Evolutionary conservation across 345 rosid genomes (phyloP).

Genomic region (Aethionema arabicum): DNA sequence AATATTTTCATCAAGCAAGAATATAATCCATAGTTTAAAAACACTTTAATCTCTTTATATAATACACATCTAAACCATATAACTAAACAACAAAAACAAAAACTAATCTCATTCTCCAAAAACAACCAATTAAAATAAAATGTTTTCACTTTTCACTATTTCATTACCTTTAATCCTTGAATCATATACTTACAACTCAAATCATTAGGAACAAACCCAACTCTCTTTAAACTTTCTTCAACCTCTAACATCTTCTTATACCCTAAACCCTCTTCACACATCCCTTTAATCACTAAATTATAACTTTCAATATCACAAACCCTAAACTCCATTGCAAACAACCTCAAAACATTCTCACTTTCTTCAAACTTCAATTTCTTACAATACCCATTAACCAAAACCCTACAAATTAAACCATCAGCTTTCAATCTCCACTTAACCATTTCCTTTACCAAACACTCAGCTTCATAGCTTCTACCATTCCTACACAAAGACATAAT

Average conservation of each 20-base stretch:
- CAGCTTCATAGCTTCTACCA: conserved; percentile 50
- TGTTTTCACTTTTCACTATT: background rate
- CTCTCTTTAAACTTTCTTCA: conserved; percentile 62
- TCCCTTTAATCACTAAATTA: conserved; percentile 42
- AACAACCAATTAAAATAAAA: too few species aligned
- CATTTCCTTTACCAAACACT: conserved; percentile 67
- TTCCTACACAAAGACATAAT: conserved; percentile 54
- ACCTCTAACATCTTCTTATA: conserved; percentile 47
- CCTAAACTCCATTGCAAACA: conserved; percentile 57
- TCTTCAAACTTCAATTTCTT: conserved; percentile 45
- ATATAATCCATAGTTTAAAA: too few species aligned
- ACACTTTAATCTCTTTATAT: too few species aligned
- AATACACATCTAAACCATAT: too few species aligned
- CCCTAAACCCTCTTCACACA: conserved; percentile 50
- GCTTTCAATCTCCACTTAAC: conserved; percentile 46
- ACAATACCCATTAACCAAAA: conserved; percentile 56
- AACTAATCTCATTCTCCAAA: too few species aligned
- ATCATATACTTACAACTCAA: conserved; percentile 56
- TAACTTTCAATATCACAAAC: conserved; percentile 62
- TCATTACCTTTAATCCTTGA: conserved; percentile 35
- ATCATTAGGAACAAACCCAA: conserved; percentile 66
- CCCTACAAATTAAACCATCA: conserved; percentile 56
- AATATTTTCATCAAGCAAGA: too few species aligned
- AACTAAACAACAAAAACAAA: too few species aligned
- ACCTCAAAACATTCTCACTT: conserved; percentile 56